These are phyloP conservation scores for Suhomyces ambrosiae DNA, from an alignment of 1,139 yeast genomes.

Conservation along the genomic window DNA sequence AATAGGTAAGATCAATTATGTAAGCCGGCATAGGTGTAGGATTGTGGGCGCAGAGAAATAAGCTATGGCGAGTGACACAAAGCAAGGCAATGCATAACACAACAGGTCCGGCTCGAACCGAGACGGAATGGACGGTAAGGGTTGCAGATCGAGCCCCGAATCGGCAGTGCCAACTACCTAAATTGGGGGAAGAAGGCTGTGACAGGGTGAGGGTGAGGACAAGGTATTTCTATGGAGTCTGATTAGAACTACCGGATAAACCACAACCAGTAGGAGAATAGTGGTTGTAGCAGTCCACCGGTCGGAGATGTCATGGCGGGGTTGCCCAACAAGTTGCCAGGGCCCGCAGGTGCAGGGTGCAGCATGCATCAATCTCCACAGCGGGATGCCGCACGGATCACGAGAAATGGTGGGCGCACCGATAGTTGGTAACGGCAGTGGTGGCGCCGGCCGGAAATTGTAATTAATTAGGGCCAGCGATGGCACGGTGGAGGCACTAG, in stretches of 20 bases:
- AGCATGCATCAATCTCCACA: too few species aligned
- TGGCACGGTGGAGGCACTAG: too few species aligned
- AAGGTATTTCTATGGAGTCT: too few species aligned
- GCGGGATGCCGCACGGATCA: conserved; percentile 6
- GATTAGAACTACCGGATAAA: too few species aligned
- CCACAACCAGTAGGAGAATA: too few species aligned
- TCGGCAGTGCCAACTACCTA: not conserved
- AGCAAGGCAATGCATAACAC: not conserved
- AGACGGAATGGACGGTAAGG: not conserved
- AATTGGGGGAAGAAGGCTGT: not conserved
- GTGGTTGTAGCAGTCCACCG: too few species aligned
- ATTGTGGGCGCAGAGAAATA: not conserved
- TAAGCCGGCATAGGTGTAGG: not conserved
- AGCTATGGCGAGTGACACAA: not conserved
- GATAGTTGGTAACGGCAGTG: not conserved
- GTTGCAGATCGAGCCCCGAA: not conserved
- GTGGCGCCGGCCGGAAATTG: not conserved
- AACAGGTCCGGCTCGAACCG: conserved; percentile 1
- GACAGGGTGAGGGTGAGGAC: too few species aligned
- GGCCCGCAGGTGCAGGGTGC: conserved; percentile 1
- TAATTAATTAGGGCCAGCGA: not conserved
- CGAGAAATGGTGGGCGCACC: conserved; percentile 1
- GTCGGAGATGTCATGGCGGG: too few species aligned
- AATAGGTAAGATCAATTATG: conserved; percentile 1
- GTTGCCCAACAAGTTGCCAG: conserved; percentile 6